Percentiles rank a stretch among this genome's conserved stretches.
Conservation (phyloP, 306 rosid species). For the Begonia masoniana region DNA sequence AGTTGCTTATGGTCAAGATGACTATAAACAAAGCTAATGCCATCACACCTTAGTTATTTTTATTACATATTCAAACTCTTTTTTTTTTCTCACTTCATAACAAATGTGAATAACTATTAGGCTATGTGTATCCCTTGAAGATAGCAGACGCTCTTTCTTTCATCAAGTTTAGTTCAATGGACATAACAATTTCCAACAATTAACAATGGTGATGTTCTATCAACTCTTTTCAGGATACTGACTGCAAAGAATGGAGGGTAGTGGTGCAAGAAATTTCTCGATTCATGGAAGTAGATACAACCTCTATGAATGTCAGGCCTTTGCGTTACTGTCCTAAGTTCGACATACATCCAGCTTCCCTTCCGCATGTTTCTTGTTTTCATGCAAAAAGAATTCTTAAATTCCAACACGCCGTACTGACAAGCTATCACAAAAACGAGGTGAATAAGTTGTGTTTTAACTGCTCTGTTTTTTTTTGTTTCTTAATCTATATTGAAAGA, state of each 20-base stretch:
- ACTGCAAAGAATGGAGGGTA: conserved; percentile 89
- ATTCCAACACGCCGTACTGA: conserved; percentile 71
- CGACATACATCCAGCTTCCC: conserved; percentile 65
- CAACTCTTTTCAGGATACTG: conserved; percentile 54
- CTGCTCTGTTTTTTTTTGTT: neutral
- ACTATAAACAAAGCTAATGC: too few species aligned
- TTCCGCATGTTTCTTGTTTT: conserved; percentile 77
- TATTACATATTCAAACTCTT: too few species aligned
- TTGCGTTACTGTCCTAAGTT: conserved; percentile 62
- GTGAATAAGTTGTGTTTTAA: conserved; percentile 16
- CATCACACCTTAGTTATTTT: too few species aligned
- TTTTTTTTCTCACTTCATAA: too few species aligned
- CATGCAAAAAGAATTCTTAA: conserved; percentile 89
- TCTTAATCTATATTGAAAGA: too few species aligned
- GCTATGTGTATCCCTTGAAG: too few species aligned
- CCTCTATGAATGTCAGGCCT: conserved; percentile 58
- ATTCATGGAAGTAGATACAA: conserved; percentile 59
- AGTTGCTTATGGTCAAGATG: too few species aligned
- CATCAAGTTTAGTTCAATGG: too few species aligned
- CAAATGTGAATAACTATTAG: too few species aligned
- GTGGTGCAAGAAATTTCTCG: conserved; percentile 91
- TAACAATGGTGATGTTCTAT: neutral
- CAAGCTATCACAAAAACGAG: conserved; percentile 94
- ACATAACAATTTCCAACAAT: too few species aligned
- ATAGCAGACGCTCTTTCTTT: too few species aligned